phyloP scores from a whole-genome alignment of 192 early-diverging fungal genomes.

The Gaertneriomyces sp. region DNA sequence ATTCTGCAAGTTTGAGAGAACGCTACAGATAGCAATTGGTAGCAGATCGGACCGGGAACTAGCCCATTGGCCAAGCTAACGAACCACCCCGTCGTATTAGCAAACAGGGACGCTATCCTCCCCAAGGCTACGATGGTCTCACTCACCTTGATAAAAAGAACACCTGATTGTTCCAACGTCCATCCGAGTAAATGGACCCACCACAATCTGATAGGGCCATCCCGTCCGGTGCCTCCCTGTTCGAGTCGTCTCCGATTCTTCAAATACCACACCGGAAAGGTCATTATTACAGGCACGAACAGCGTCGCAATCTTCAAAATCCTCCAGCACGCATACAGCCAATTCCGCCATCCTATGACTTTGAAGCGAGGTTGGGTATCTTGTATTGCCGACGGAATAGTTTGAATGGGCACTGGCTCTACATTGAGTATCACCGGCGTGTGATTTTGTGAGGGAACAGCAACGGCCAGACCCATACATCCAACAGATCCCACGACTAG shows the following conservation, averaged over 20 bases:
- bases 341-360: no score
- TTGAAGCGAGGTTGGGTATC: no score
- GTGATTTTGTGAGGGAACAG: no score
- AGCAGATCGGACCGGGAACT: conserved; percentile 88
- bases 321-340: no score
- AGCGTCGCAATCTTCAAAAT: conserved; percentile 44
- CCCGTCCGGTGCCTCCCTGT: background rate
- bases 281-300: conserved; percentile 67
- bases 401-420: no score
- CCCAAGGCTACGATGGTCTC: no score
- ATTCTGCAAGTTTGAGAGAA: conserved; percentile 77
- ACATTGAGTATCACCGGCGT: no score
- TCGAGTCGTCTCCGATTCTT: conserved; percentile 17
- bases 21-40: conserved; percentile 63
- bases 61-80: conserved; percentile 83
- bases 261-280: conserved; percentile 48
- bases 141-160: conserved; percentile 86
- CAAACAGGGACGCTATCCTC: no score
- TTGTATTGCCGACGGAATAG: no score
- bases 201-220: conserved; percentile 48
- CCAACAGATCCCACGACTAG: no score
- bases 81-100: no score
- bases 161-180: conserved; percentile 79
- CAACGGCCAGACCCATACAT: no score
- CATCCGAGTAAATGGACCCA: conserved; percentile 78